phyloP scores from a whole-genome alignment of 352 stramenopile species.

The Peronospora farinosa region DNA sequence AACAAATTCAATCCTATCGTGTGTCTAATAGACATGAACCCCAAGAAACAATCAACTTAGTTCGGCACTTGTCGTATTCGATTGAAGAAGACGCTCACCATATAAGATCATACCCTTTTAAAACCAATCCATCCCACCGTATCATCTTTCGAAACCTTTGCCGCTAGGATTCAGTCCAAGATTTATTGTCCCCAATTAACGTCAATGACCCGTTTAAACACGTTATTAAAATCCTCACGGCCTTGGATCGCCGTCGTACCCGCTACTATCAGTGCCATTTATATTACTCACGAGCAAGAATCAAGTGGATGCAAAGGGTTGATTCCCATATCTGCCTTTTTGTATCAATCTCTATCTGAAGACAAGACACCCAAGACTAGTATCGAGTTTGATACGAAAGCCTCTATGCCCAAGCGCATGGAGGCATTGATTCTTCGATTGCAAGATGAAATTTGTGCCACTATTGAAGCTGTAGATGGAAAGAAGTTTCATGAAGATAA shows the following conservation, averaged over 20 bases:
- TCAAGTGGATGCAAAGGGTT: constrained; percentile 38
- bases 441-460: constrained; percentile 81
- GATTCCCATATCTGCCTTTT: constrained; percentile 42
- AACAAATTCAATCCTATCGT: too few species aligned
- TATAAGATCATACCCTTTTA: too few species aligned
- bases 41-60: too few species aligned
- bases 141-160: too few species aligned
- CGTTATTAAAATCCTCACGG: constrained; percentile 21
- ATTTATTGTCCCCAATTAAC: constrained; percentile 8
- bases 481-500: constrained; percentile 92
- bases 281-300: constrained; percentile 16
- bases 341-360: constrained; percentile 57
- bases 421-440: constrained; percentile 75
- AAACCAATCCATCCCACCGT: too few species aligned
- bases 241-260: constrained; percentile 23
- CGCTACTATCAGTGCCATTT: constrained; percentile 18
- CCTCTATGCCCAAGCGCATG: constrained; percentile 71
- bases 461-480: constrained; percentile 89
- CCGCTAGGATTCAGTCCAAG: constrained; percentile 14
- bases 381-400: constrained; percentile 70
- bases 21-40: too few species aligned
- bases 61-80: too few species aligned
- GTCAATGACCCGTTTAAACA: constrained; percentile 20
- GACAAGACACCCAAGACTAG: constrained; percentile 55
- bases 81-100: too few species aligned